Base-by-base conservation (phyloP, 495 filamentous ascomycete species). In the Barbatosphaeria neglecta region DNA sequence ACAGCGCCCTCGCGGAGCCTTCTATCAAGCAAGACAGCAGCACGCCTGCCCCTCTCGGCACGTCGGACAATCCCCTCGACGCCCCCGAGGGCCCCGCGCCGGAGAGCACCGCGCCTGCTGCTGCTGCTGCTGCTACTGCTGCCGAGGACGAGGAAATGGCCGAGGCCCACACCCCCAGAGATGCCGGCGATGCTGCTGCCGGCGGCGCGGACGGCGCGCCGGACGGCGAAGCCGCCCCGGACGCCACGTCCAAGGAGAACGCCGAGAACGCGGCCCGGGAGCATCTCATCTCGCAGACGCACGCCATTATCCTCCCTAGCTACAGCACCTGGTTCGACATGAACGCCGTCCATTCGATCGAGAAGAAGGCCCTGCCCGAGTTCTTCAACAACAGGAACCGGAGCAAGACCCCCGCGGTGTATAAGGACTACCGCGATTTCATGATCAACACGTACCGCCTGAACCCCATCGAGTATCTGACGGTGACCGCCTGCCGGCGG, bases 251-350 rank as follows among this genome's bases (percentile, higher is more conserved):
- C 11, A 95, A 93, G 67, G 76, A 86, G n/a, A 80, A 78, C 5
- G 66, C 90, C 46, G 90, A 95, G 67, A 75, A 82, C 33, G 81
- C 86, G 5, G 92, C 92, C 38, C 84, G 90, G 35, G 80, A 87
- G 52, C 92, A 96, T 58, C 80, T 98, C 22, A 83, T 93, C 44
- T 80, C 84, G 17, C 92, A 97, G 65, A 92, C 87, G 45, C 88
- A 95, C 60, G 76, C 87, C 37, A 95, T 97, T 53, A 88, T 98
- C 47, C 79, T 98, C 4, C 92, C 92, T 15, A 95, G 87, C 58
- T 98, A 97, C 59, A 90, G 87, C 51, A 84, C 83, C 22, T 98
- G 92, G 92, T 98, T 98, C 60, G 93, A 98, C 64, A 95, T 96
- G 90, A 86, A 90, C 62, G 73, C 76, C 20, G 81, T 97, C 53